Evolutionary conservation across 441 rosid species (phyloP), one percentile per base, ranked within the genome.

Genomic region (Cnidoscolus chayamansa): DNA sequence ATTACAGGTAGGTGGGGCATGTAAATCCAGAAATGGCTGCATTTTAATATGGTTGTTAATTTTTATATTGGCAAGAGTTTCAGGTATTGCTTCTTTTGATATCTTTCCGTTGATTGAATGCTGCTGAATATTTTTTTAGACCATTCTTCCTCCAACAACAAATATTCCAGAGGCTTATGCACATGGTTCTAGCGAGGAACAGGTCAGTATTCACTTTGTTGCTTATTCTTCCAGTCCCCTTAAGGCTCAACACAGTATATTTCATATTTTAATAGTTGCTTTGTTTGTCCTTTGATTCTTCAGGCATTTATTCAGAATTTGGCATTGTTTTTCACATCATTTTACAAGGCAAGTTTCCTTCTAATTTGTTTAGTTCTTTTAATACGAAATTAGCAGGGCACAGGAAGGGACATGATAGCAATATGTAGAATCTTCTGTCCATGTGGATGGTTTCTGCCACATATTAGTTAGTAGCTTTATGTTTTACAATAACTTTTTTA

Each of bases 231-330:
- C 25, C 45, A 17, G 3, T 2, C 31, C 12, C 31, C 58, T 61
- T 31, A 43, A 73, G 60, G 58, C 17, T 49, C 12, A 10, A 72
- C 57, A 59, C 56, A 56, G 56, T 59, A 30, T 61, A 37, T n/a
- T 54, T 59, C 67, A 56, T 48, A 25, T 58, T 25, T 30, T 69
- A 17, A 72, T 35, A 10, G 63, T 35, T 57, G 58, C 5, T 40
- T 61, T 37, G 25, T 66, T 25, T 30, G 67, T 72, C 54, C 77
- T 61, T 31, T 82, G 72, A 72, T 74, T 58, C 68, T 72, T 68
- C 86, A 96, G 99, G 99, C 99, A 71, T 96, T 96, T 79, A 95
- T 93, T 81, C 99, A 95, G 92, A 95, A 95, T 76, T 81, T 95
- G 89, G 96, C 94, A 31, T 79, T 95, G 71, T 95, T 95, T 83